These are phyloP conservation scores for Colletotrichum eremochloae DNA, from an alignment of 2,329 filamentous ascomycete species.

Conservation along the genomic window DNA sequence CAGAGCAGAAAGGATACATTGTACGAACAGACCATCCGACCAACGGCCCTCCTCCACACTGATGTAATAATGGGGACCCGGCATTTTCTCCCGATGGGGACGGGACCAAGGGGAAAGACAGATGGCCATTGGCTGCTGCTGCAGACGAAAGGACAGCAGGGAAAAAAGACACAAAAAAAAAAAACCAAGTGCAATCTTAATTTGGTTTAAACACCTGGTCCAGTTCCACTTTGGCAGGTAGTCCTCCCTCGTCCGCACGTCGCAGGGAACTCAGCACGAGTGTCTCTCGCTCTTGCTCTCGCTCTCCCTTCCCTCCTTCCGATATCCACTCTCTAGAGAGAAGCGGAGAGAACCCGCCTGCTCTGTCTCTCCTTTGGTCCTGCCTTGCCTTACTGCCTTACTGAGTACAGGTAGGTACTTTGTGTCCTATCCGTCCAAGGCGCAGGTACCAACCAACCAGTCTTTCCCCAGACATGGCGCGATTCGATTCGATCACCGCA, in stretches of 20 bases:
- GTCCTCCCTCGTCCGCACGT: constrained; percentile 5
- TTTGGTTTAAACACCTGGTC: constrained; percentile 33
- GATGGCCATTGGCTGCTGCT: constrained; percentile 13
- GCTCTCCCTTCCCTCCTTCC: constrained; percentile 13
- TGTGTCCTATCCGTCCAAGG: neutral
- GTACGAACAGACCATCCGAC: constrained; percentile 38
- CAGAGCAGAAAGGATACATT: constrained; percentile 23
- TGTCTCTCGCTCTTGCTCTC: constrained; percentile 21
- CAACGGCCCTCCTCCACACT: constrained; percentile 38
- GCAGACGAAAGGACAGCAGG: constrained; percentile 2
- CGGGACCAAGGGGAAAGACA: constrained; percentile 8
- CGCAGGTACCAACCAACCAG: constrained; percentile 18
- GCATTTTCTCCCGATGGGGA: constrained; percentile 31
- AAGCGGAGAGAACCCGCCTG: neutral
- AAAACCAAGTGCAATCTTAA: constrained; percentile 32
- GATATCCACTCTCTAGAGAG: too few species aligned
- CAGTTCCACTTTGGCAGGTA: constrained; percentile 32
- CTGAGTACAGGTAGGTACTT: too few species aligned
- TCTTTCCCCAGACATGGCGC: constrained; percentile 40
- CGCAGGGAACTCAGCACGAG: constrained; percentile 14
- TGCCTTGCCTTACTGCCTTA: neutral
- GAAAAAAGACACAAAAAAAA: neutral
- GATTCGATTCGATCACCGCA: constrained; percentile 40
- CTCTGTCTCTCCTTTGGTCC: neutral
- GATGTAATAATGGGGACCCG: constrained; percentile 34